Percentiles rank a stretch among this genome's conserved stretches.
phyloP scores from a whole-genome alignment of 768 basidiomycete genomes.

The Dentipellis sp. region DNA sequence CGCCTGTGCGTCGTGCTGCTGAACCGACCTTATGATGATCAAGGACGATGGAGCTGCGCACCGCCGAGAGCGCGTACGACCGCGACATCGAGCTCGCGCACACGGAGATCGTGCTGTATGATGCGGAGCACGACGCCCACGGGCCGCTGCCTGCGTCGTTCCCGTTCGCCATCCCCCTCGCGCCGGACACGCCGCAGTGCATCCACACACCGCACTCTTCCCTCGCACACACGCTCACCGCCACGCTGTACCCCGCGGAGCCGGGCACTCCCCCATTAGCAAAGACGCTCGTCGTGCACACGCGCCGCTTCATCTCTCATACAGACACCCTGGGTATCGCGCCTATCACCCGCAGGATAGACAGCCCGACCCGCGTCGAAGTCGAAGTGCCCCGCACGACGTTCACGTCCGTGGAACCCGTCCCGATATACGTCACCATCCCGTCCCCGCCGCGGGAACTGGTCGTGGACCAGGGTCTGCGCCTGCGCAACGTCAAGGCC shows the following conservation, averaged over 20 bases:
- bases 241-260: conserved; percentile 43
- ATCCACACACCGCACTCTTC: conserved; percentile 69
- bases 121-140: conserved; percentile 27
- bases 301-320: conserved; percentile 66
- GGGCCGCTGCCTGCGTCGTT: conserved; percentile 48
- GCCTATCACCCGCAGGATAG: conserved; percentile 48
- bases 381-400: conserved; percentile 65
- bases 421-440: conserved; percentile 74
- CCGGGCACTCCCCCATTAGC: conserved; percentile 29
- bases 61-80: conserved; percentile 53
- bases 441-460: conserved; percentile 64
- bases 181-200: conserved; percentile 74
- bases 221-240: conserved; percentile 61
- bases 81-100: conserved; percentile 58
- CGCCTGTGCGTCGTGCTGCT: conserved; percentile 4
- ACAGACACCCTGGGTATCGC: conserved; percentile 42
- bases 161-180: conserved; percentile 77
- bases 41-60: conserved; percentile 59
- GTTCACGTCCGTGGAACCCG: conserved; percentile 62
- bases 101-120: conserved; percentile 48
- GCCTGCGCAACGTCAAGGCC: conserved; percentile 71
- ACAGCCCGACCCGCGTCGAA: conserved; percentile 58
- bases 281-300: conserved; percentile 59
- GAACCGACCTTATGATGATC: conserved; percentile 3
- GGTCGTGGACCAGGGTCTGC: conserved; percentile 59